Evolutionary conservation across 202 grass and related monocot genomes (phyloP).

Genomic region (Digitaria exilis): DNA sequence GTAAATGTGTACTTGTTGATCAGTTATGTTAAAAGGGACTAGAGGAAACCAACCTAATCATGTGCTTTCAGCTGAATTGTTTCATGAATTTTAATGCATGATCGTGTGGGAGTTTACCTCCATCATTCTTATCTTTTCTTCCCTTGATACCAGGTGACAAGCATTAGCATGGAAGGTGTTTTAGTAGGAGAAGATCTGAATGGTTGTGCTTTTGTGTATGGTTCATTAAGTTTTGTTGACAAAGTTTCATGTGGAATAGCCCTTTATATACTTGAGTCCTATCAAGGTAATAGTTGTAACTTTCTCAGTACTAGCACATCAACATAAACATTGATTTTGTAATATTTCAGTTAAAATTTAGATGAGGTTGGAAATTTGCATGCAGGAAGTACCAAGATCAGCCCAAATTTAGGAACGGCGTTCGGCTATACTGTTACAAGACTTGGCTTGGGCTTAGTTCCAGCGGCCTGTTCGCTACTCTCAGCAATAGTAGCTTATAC

Average conservation of each 20-base stretch:
- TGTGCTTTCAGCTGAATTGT: not conserved
- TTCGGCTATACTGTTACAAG: conserved; percentile 66
- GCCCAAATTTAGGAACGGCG: conserved; percentile 11
- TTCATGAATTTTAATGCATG: not conserved
- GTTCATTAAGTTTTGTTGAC: conserved; percentile 93
- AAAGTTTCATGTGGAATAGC: conserved; percentile 91
- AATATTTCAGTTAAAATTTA: conserved; percentile 14
- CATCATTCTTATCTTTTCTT: conserved; percentile 30
- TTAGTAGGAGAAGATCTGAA: conserved; percentile 93
- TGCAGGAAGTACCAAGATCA: conserved; percentile 57
- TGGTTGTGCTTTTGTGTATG: conserved; percentile 91
- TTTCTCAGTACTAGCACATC: conserved; percentile 4
- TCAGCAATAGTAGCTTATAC: conserved; percentile 74
- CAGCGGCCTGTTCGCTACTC: conserved; percentile 69
- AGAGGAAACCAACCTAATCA: not conserved
- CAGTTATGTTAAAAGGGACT: not conserved
- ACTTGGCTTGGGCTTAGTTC: conserved; percentile 80
- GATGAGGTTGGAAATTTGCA: conserved; percentile 18
- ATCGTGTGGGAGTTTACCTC: conserved; percentile 2
- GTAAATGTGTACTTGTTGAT: not conserved
- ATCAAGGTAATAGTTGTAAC: conserved; percentile 69
- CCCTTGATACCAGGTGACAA: conserved; percentile 68
- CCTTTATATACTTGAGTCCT: conserved; percentile 85
- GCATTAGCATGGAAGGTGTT: conserved; percentile 97
- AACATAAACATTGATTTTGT: not conserved